A percentile compares a stretch with the other conserved stretches of the same genome.
Conservation (phyloP, 2,329 filamentous ascomycete species). For the Lecanicillium sp. region DNA sequence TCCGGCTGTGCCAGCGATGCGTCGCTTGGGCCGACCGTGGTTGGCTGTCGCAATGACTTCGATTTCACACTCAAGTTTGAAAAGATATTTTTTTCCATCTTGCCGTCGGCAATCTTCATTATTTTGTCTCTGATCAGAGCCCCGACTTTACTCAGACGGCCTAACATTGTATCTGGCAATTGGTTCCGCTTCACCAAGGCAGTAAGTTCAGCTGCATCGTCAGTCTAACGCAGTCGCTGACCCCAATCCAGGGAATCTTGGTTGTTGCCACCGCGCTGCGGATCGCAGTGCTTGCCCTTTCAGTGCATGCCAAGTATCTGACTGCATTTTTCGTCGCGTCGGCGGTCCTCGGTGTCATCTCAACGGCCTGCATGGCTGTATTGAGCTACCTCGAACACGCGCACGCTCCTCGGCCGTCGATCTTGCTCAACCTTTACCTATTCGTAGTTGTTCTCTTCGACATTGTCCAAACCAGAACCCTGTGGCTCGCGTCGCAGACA, state of each 20-base stretch:
- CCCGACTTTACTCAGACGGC: conserved; percentile 25
- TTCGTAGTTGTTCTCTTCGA: conserved; percentile 16
- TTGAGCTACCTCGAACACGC: not conserved
- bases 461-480: conserved; percentile 11
- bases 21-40: conserved; percentile 38
- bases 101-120: conserved; percentile 36
- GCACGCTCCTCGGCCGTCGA: not conserved
- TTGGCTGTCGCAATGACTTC: conserved; percentile 41
- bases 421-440: not conserved
- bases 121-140: conserved; percentile 28
- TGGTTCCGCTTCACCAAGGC: conserved; percentile 28
- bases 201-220: conserved; percentile 21
- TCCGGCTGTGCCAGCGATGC: conserved; percentile 31
- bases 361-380: not conserved
- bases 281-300: not conserved
- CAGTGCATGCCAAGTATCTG: not conserved
- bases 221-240: not conserved
- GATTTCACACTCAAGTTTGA: conserved; percentile 48
- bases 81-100: conserved; percentile 38
- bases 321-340: conserved; percentile 1
- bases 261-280: not conserved
- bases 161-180: conserved; percentile 29
- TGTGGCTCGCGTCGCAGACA: conserved; percentile 26
- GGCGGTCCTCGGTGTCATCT: not conserved
- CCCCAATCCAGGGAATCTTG: not conserved